Base-by-base conservation (phyloP, 306 rosid species). In the Calophaca sinica region DNA sequence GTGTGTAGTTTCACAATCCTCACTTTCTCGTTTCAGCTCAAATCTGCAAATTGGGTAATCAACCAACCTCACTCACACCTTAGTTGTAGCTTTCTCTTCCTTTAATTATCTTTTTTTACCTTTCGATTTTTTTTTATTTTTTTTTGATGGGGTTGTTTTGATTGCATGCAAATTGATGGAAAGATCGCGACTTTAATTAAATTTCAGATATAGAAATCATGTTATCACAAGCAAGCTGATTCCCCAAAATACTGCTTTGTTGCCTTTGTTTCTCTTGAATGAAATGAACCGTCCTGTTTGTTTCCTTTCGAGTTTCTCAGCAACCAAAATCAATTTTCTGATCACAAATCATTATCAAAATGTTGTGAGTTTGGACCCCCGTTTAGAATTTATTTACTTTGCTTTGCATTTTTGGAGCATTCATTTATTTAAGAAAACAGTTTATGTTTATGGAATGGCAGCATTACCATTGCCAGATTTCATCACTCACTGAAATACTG, bases 101-200 rank as follows among this genome's bases (percentile, higher is more conserved):
- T 48, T 26, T 4, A 13, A 38, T 45, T 55, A 5, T 12, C 14
- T 6, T 15, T 4, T 42, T 41, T 59, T 35, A 9, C 48, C 2
- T 0, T 62, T 62, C 39, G 13, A 5, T 14, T 62, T 9, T 39
- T 0, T 45, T 15, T 2, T n/a, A n/a, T n/a, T n/a, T n/a, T n/a
- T 50, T 49, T 66, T 74, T 66, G 2, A 45, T 63, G 81, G 62
- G 81, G 33, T 76, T 70, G 49, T 38, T 44, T 78, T 64, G 50
- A 4, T 74, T 70, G 44, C 26, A 5, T 72, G 53, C 3, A 7
- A 60, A 72, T 80, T 62, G 70, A 62, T 57, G 31, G 62, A 74
- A 74, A 78, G 65, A 1, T 72, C 4, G 71, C 71, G 76, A 35
- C 75, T 84, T 81, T 54, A 4, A 20, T 20, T 20, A 20, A 20